Evolutionary conservation across 2,329 filamentous ascomycete species (phyloP).

Genomic region (Penicillium sp.): DNA sequence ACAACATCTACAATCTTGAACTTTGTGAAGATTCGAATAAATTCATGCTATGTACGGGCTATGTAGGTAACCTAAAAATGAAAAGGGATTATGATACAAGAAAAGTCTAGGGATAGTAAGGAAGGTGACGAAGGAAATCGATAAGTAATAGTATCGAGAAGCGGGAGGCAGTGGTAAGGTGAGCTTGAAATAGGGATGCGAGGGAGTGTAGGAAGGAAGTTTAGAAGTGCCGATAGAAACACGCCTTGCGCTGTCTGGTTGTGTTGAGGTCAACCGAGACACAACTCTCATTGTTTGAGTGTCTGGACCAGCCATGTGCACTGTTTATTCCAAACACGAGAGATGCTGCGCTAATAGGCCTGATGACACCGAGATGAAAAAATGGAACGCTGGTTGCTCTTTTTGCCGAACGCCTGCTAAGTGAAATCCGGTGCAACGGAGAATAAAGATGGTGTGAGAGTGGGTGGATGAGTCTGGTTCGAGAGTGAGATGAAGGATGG

Average conservation of each 20-base stretch:
- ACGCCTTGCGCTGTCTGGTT: not conserved
- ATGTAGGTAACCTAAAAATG: constrained; percentile 12
- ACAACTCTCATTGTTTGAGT: constrained; percentile 5
- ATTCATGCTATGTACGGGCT: constrained; percentile 19
- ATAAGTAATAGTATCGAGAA: constrained; percentile 2
- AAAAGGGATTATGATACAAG: constrained; percentile 21
- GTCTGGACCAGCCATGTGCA: constrained; percentile 18
- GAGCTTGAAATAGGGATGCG: constrained; percentile 1
- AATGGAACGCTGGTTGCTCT: too few species aligned
- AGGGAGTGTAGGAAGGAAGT: not conserved
- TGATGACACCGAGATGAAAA: constrained; percentile 1
- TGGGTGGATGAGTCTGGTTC: constrained; percentile 17
- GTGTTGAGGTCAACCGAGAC: constrained; percentile 2
- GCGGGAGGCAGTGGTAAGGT: constrained; percentile 1
- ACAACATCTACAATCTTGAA: too few species aligned
- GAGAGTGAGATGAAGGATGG: not conserved
- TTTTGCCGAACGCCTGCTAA: constrained; percentile 18
- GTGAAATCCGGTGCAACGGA: not conserved
- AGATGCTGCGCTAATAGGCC: constrained; percentile 3
- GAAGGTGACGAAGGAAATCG: constrained; percentile 6
- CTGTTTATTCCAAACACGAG: constrained; percentile 4
- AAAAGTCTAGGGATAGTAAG: constrained; percentile 10
- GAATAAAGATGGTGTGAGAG: constrained; percentile 1
- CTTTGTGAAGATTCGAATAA: too few species aligned
- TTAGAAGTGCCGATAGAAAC: not conserved